These are phyloP conservation scores for Globisporangium paddicum DNA, from an alignment of 352 stramenopile species.

Conservation along the genomic window DNA sequence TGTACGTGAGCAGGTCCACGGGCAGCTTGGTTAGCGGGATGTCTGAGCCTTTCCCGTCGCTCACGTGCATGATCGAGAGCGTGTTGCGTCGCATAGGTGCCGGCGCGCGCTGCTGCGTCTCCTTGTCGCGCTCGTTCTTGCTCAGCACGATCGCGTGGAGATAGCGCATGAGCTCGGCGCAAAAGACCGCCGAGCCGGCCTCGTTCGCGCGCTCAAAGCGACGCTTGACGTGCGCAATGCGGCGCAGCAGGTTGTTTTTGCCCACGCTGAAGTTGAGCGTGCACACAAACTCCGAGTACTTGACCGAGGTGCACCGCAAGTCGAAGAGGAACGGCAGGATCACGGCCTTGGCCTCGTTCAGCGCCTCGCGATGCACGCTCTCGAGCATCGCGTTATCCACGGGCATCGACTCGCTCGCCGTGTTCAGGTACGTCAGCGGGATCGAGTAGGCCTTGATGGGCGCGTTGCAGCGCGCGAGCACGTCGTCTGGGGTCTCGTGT, in stretches of 20 bases:
- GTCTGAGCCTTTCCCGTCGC: conserved; percentile 16
- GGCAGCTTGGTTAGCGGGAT: conserved; percentile 44
- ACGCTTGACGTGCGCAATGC: conserved; percentile 32
- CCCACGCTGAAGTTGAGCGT: conserved; percentile 47
- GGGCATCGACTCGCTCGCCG: conserved; percentile 50
- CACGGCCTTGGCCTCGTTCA: conserved; percentile 42
- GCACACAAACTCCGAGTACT: conserved; percentile 38
- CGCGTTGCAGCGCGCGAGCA: conserved; percentile 42
- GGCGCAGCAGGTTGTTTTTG: conserved; percentile 55
- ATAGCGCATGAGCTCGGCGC: conserved; percentile 56
- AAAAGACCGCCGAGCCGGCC: conserved; percentile 60
- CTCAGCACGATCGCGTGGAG: conserved; percentile 61
- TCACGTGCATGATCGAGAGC: conserved; percentile 46
- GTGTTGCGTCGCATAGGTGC: conserved; percentile 33
- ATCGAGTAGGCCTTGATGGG: conserved; percentile 52
- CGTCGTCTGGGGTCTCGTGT: conserved; percentile 29
- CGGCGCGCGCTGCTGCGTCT: conserved; percentile 42
- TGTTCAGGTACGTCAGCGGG: conserved; percentile 48
- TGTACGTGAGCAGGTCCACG: conserved; percentile 69
- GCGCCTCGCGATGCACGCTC: conserved; percentile 37
- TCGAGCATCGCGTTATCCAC: conserved; percentile 39
- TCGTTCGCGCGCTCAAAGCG: conserved; percentile 65
- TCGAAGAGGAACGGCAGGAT: conserved; percentile 55
- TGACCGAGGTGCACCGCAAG: conserved; percentile 26
- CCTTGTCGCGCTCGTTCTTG: conserved; percentile 63